Percentiles rank a stretch among this genome's conserved stretches.
These are phyloP conservation scores for Raddia distichophylla DNA, from an alignment of 176 grass and related monocot genomes.

Conservation along the genomic window DNA sequence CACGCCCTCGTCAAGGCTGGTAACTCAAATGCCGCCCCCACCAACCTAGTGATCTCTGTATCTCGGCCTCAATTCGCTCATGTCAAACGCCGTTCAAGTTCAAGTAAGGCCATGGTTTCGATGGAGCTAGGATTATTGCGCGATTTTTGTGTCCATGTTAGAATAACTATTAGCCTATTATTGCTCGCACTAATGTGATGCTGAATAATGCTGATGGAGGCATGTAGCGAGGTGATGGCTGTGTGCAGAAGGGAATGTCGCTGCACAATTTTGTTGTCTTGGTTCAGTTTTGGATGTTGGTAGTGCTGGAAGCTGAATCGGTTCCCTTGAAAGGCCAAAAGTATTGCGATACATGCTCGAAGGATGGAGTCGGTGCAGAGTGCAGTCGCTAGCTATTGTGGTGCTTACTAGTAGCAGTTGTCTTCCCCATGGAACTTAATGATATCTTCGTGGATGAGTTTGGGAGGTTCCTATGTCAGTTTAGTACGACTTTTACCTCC, in stretches of 20 bases:
- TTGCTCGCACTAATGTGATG: not conserved
- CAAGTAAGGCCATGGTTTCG: not conserved
- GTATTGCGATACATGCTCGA: not conserved
- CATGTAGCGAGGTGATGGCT: not conserved
- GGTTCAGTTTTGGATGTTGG: not conserved
- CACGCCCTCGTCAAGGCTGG: slow-evolving; percentile 88
- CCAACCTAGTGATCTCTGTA: not conserved
- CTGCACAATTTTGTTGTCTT: not conserved
- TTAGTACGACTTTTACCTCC: not conserved
- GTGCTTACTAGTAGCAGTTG: not conserved
- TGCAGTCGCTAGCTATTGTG: not conserved
- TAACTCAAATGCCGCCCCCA: slow-evolving; percentile 45
- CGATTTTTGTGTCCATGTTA: not conserved
- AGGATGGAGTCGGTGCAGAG: not conserved
- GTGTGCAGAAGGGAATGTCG: not conserved
- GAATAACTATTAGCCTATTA: not conserved
- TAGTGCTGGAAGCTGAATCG: not conserved
- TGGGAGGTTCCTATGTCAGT: not conserved
- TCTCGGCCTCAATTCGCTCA: not conserved
- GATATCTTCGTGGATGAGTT: not conserved
- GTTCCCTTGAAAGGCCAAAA: not conserved
- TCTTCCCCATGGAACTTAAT: not conserved
- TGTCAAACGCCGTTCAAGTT: not conserved
- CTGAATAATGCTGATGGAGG: not conserved
- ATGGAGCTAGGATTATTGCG: not conserved